Evolutionary conservation across 306 rosid species (phyloP).

Genomic region (Corylus heterophylla): DNA sequence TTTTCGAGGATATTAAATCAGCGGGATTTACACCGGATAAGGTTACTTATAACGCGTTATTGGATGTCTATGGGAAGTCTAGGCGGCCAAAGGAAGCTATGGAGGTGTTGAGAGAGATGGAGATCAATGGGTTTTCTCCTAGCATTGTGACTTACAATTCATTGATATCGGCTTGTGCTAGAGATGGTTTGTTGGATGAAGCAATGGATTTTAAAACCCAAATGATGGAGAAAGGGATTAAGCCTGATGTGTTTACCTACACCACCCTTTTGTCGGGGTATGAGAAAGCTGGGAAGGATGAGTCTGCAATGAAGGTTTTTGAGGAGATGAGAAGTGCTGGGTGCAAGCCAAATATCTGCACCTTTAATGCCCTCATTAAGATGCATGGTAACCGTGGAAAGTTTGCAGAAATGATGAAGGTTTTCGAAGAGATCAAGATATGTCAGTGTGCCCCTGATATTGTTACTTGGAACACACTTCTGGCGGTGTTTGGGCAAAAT

Average conservation of each 20-base stretch:
- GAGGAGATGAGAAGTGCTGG: conserved; percentile 69
- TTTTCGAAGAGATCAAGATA: conserved; percentile 67
- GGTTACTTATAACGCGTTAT: conserved; percentile 75
- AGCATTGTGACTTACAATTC: conserved; percentile 73
- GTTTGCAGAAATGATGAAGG: conserved; percentile 83
- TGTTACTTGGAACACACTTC: conserved; percentile 93
- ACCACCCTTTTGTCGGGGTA: conserved; percentile 86
- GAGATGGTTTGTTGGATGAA: conserved; percentile 79
- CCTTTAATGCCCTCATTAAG: conserved; percentile 87
- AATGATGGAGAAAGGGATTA: conserved; percentile 74
- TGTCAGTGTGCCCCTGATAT: conserved; percentile 72
- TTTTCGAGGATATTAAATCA: conserved; percentile 62
- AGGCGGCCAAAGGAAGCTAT: conserved; percentile 74
- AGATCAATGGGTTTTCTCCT: conserved; percentile 59
- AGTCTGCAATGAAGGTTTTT: conserved; percentile 54
- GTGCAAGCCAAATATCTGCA: conserved; percentile 85
- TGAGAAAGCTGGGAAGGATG: conserved; percentile 83
- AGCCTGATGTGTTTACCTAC: conserved; percentile 85
- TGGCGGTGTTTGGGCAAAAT: conserved; percentile 90
- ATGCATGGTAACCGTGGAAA: conserved; percentile 91
- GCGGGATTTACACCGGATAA: conserved; percentile 67
- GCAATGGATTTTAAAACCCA: conserved; percentile 59
- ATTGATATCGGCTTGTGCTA: conserved; percentile 74
- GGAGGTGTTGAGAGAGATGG: conserved; percentile 84
- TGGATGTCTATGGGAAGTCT: conserved; percentile 96